Conservation (phyloP, 179 eudicot species). For the Corrigiola litoralis region DNA sequence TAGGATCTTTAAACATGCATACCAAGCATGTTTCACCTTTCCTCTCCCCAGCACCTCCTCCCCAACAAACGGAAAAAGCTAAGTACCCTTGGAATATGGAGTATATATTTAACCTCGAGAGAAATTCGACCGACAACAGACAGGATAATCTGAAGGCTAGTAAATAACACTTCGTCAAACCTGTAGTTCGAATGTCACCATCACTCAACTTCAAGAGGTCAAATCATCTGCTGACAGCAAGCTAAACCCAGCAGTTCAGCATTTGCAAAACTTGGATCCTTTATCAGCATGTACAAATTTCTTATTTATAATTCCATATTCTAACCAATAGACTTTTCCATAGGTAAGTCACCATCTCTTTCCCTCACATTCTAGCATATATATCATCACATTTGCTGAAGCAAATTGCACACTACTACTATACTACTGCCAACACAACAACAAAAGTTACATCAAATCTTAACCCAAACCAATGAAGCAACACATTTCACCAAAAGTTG, state of each 20-base stretch:
- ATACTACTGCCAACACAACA: not conserved
- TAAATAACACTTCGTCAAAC: not conserved
- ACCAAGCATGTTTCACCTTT: no score
- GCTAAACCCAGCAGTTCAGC: not conserved
- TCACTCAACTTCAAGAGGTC: conserved; percentile 4
- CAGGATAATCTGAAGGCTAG: not conserved
- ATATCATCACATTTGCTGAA: not conserved
- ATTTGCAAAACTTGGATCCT: not conserved
- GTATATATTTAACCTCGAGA: not conserved
- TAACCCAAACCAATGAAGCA: not conserved
- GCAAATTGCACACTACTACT: conserved; percentile 2
- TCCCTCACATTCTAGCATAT: not conserved
- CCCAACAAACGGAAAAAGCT: not conserved
- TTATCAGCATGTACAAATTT: no score
- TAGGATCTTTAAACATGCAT: no score
- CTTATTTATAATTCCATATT: no score
- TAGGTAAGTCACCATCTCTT: not conserved
- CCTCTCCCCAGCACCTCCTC: not conserved
- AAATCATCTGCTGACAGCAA: not conserved
- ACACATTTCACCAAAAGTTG: conserved; percentile 2
- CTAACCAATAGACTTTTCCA: no score
- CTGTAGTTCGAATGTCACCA: not conserved
- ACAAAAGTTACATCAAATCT: not conserved
- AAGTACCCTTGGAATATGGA: not conserved
- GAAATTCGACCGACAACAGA: not conserved